phyloP scores from a whole-genome alignment of 1,139 yeast genomes.

The Sugiyamaella castrensis region DNA sequence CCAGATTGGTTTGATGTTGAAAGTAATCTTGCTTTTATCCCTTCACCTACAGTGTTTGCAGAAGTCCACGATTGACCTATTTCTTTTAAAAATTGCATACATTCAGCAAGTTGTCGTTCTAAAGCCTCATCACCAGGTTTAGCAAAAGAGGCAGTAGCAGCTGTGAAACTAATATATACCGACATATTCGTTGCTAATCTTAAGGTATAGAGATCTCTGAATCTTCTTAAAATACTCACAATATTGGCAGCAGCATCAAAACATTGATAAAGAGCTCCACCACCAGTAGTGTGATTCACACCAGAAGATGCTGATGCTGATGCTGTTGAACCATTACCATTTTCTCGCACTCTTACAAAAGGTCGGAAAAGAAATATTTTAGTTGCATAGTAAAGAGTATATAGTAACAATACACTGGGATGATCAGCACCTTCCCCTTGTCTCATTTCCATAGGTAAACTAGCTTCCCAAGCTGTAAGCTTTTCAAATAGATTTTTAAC shows the following conservation, averaged over 20 bases:
- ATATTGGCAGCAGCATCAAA: conserved; percentile 16
- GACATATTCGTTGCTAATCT: conserved; percentile 26
- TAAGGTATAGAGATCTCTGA: conserved; percentile 22
- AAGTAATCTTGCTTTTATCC: conserved; percentile 14
- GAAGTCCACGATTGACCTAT: conserved; percentile 23
- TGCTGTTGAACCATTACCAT: neutral
- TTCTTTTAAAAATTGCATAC: conserved; percentile 18
- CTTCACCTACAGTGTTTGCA: conserved; percentile 19
- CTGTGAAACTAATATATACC: conserved; percentile 28
- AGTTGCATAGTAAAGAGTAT: conserved; percentile 24
- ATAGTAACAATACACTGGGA: conserved; percentile 26
- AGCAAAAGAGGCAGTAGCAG: conserved; percentile 23
- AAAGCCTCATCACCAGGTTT: conserved; percentile 11
- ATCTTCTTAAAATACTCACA: conserved; percentile 16
- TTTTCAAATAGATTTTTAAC: conserved; percentile 16
- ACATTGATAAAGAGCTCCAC: conserved; percentile 13
- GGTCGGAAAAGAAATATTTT: conserved; percentile 26
- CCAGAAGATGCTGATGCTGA: neutral
- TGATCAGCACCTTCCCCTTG: conserved; percentile 16
- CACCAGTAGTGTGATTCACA: conserved; percentile 1
- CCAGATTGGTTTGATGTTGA: conserved; percentile 2
- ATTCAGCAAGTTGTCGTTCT: conserved; percentile 10
- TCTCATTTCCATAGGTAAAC: conserved; percentile 23
- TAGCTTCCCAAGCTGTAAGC: conserved; percentile 24
- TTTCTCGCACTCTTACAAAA: conserved; percentile 18